Evolutionary conservation across 257 asterid genomes (phyloP).

Genomic region (Capsicum baccatum): DNA sequence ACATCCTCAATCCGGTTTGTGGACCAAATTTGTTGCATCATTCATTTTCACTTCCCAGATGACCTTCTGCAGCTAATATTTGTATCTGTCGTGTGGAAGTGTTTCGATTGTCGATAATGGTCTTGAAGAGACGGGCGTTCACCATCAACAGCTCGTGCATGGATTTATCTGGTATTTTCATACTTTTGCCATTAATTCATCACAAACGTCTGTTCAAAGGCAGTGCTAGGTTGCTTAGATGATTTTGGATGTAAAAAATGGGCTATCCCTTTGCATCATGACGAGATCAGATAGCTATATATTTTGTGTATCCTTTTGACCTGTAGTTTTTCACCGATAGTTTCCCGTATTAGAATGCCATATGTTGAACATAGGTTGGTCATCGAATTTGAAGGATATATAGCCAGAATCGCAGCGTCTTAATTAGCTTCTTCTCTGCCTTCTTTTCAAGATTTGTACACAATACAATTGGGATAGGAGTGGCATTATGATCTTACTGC

Average conservation of each 20-base stretch:
- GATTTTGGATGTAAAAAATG: conserved; percentile 22
- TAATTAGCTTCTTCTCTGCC: conserved; percentile 21
- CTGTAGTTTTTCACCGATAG: not conserved
- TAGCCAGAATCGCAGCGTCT: conserved; percentile 16
- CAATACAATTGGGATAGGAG: not conserved
- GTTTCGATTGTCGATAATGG: conserved; percentile 21
- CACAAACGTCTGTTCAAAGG: not conserved
- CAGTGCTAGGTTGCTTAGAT: not conserved
- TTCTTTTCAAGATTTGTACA: conserved; percentile 26
- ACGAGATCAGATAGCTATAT: conserved; percentile 25
- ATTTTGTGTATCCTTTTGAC: not conserved
- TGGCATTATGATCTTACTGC: conserved; percentile 22
- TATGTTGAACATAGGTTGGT: conserved; percentile 26
- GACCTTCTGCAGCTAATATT: conserved; percentile 32
- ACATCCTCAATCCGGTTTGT: conserved; percentile 26
- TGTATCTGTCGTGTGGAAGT: conserved; percentile 25
- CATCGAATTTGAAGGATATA: conserved; percentile 3
- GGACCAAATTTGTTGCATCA: conserved; percentile 31
- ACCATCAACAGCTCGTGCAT: conserved; percentile 24
- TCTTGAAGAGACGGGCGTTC: conserved; percentile 6
- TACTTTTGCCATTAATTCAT: not conserved
- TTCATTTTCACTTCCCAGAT: conserved; percentile 21
- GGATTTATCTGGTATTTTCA: conserved; percentile 39
- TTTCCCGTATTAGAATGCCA: conserved; percentile 8
- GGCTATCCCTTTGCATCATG: conserved; percentile 36